Evolutionary conservation across 768 basidiomycete genomes (phyloP).

Genomic region (Podaxis carcinomalis): DNA sequence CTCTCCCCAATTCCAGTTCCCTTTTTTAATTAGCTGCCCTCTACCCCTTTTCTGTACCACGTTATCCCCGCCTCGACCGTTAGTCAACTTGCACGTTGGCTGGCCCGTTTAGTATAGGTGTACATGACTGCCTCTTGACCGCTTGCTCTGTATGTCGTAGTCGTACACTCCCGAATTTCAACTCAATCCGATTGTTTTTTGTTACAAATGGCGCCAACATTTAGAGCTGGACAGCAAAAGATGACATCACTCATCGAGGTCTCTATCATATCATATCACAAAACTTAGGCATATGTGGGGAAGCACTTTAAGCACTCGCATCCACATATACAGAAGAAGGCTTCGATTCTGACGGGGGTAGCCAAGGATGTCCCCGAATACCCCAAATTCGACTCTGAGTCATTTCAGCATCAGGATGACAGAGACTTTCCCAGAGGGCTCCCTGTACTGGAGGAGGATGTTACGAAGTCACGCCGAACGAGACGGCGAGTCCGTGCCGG

Average conservation of each 20-base stretch:
- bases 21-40: not conserved
- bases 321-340: not conserved
- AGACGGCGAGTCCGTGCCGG: no score
- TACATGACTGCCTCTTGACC: not conserved
- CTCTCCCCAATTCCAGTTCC: not conserved
- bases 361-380: not conserved
- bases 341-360: not conserved
- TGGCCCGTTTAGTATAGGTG: not conserved
- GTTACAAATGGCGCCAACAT: not conserved
- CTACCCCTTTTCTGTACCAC: not conserved
- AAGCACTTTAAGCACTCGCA: not conserved
- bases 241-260: not conserved
- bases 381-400: not conserved
- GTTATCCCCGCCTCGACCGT: not conserved
- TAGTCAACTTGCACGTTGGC: not conserved
- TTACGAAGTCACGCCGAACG: not conserved
- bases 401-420: not conserved
- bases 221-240: not conserved
- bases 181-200: not conserved
- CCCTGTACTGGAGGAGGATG: not conserved
- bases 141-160: not conserved
- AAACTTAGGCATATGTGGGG: not conserved
- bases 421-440: not conserved
- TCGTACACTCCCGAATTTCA: not conserved
- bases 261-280: not conserved